Percentiles rank a stretch among this genome's conserved stretches.
phyloP scores from a whole-genome alignment of 257 asterid genomes.

The Echites panduratus region DNA sequence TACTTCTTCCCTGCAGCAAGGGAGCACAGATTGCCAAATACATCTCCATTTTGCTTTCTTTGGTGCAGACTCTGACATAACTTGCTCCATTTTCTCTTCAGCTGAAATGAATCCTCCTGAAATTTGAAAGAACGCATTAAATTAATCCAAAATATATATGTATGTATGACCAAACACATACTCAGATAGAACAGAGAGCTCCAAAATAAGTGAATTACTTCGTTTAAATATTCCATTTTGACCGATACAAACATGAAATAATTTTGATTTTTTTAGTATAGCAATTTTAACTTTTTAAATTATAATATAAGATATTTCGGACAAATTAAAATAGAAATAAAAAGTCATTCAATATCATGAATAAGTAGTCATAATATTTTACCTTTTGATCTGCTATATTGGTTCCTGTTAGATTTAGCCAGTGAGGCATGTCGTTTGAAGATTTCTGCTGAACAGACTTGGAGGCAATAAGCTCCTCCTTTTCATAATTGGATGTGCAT shows the following conservation, averaged over 20 bases:
- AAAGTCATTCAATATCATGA: no score
- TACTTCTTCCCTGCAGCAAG: conserved; percentile 28
- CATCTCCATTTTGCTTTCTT: conserved; percentile 31
- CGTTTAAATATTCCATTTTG: no score
- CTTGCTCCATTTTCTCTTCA: conserved; percentile 70
- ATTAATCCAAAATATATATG: no score
- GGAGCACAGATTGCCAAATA: conserved; percentile 26
- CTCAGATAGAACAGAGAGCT: no score
- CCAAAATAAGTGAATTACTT: no score
- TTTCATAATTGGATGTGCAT: conserved; percentile 64
- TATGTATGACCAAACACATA: no score
- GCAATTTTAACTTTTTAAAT: no score
- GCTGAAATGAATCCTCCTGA: conserved; percentile 50
- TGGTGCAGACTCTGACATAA: conserved; percentile 56
- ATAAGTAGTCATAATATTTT: no score
- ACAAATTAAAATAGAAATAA: no score
- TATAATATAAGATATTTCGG: no score
- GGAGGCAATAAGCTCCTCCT: conserved; percentile 33
- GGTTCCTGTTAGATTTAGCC: conserved; percentile 51
- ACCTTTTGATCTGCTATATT: conserved; percentile 43
- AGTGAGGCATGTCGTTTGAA: conserved; percentile 52
- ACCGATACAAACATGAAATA: no score
- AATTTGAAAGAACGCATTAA: background rate
- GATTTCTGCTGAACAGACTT: conserved; percentile 30
- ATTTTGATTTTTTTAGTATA: no score